phyloP scores from a whole-genome alignment of 148 eudicot species.

The Simmondsia chinensis region DNA sequence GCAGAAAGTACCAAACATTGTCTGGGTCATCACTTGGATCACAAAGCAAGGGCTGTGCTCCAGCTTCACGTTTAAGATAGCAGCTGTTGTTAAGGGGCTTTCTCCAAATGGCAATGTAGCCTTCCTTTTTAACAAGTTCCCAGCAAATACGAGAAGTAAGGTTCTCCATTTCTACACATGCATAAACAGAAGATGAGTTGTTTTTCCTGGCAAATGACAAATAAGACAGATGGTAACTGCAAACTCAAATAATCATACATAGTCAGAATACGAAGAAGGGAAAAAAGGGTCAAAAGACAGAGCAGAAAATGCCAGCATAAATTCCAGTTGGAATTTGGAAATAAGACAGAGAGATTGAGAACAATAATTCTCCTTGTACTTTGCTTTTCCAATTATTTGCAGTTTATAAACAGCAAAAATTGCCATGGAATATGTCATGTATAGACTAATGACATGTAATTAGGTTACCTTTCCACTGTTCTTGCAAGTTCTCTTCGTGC shows the following conservation, averaged over 20 bases:
- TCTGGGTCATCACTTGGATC: constrained; percentile 54
- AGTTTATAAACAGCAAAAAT: too few relatives aligned
- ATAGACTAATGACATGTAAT: too few relatives aligned
- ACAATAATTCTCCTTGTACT: too few relatives aligned
- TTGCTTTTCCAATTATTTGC: too few relatives aligned
- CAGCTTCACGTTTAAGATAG: constrained; percentile 39
- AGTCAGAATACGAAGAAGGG: too few relatives aligned
- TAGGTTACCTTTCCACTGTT: constrained; percentile 57
- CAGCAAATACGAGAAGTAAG: constrained; percentile 56
- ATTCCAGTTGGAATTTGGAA: too few relatives aligned
- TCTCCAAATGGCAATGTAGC: constrained; percentile 63
- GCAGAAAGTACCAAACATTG: constrained; percentile 45
- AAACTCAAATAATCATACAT: too few relatives aligned
- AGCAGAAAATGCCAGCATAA: too few relatives aligned
- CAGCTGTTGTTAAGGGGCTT: constrained; percentile 76
- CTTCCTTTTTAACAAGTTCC: constrained; percentile 58
- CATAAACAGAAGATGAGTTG: not conserved
- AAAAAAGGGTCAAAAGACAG: too few relatives aligned
- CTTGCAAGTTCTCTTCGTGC: constrained; percentile 35
- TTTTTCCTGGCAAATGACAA: not conserved
- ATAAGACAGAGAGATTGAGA: too few relatives aligned
- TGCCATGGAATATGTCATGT: too few relatives aligned
- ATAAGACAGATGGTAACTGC: too few relatives aligned
- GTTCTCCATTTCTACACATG: constrained; percentile 53
- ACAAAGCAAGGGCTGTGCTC: constrained; percentile 46